Evolutionary conservation across 2,329 filamentous ascomycete species (phyloP), one percentile per base, ranked within the genome.

Genomic region (Herpotrichia juniperi): DNA sequence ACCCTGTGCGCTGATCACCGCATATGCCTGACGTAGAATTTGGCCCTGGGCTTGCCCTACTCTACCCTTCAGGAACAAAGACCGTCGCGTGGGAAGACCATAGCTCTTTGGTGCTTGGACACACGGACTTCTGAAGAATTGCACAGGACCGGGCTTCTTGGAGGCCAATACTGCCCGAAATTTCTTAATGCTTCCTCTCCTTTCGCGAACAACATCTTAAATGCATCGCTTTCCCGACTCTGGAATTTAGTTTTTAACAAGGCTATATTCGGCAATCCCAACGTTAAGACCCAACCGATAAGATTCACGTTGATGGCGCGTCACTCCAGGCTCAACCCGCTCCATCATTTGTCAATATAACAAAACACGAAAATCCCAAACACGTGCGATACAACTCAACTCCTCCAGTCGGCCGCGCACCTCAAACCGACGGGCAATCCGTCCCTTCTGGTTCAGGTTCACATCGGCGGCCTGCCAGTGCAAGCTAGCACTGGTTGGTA

Each of bases 401-500:
- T 59, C 64, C 63, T 66, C 62, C 61, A 65, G 59, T 63, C 66
- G 63, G 59, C 63, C 63, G 64, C 60, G 52, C 40, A 61, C 65
- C 64, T 66, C 68, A 68, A 69, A 68, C 69, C 64, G n/a, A n/a
- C n/a, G 67, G 58, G 63, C 58, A n/a, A 65, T 67, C 64, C 68
- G 66, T 66, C 64, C 68, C 66, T 70, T 72, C 68, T 70, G 72
- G 72, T 70, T 70, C 73, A 71, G 72, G 72, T 74, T 74, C 63
- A 74, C 68, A 64, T 67, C 68, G 72, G 75, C 74, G 68, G 73
- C 72, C 74, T 78, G 75, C 76, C 74, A 76, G 76, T 77, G 76
- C 75, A 71, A 74, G 68, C 63, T 74, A 73, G 75, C 76, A 78
- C 76, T 77, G 76, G 77, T 76, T 77, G 76, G 77, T 76, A 78